phyloP scores from a whole-genome alignment of 345 rosid species.

The Iberis pinnata region DNA sequence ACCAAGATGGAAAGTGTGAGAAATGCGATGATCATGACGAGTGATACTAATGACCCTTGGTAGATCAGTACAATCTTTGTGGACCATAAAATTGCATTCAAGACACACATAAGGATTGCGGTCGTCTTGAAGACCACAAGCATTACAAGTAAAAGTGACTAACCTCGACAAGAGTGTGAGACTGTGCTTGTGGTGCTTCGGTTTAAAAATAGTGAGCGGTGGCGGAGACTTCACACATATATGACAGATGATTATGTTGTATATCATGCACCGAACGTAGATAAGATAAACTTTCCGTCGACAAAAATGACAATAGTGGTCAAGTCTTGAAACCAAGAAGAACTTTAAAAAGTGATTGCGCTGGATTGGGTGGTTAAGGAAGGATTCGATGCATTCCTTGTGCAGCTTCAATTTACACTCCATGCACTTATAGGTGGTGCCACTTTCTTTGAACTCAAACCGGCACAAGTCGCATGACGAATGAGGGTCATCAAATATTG shows the following conservation, averaged over 20 bases:
- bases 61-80: neutral
- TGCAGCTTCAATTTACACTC: neutral
- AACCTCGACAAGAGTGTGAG: neutral
- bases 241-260: neutral
- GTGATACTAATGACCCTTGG: conserved; percentile 15
- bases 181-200: neutral
- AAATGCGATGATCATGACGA: conserved; percentile 18
- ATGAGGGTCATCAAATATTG: too few relatives aligned
- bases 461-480: too few relatives aligned
- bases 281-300: neutral
- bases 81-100: conserved; percentile 1
- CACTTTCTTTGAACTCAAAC: too few relatives aligned
- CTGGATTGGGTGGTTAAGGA: neutral
- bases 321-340: neutral
- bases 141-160: conserved; percentile 14
- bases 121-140: neutral
- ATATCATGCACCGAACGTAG: neutral
- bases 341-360: neutral
- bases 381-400: neutral
- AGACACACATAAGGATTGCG: conserved; percentile 7
- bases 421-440: neutral
- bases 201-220: neutral
- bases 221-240: neutral
- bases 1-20: conserved; percentile 15
- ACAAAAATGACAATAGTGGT: neutral